Conservation (phyloP, 2,329 filamentous ascomycete species). For the Colletotrichum sublineola region DNA sequence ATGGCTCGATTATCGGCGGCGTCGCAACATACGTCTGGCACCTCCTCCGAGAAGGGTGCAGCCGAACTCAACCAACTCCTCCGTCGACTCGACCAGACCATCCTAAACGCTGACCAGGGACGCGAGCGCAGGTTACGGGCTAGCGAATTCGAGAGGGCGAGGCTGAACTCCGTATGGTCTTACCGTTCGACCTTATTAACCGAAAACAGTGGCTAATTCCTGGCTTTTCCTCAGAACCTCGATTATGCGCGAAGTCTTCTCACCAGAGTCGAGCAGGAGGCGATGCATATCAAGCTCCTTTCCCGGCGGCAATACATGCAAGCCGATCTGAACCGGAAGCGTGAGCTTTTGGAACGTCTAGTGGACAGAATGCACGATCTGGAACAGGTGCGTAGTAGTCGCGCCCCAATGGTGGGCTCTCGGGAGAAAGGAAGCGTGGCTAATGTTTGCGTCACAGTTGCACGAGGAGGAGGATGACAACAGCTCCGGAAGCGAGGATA, state of each 20-base stretch:
- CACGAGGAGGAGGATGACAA: slow-evolving; percentile 57
- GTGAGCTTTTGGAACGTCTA: slow-evolving; percentile 75
- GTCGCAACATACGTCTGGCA: slow-evolving; percentile 12
- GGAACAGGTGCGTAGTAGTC: slow-evolving; percentile 65
- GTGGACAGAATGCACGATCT: slow-evolving; percentile 77
- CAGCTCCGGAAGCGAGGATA: slow-evolving; percentile 69
- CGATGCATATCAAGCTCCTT: slow-evolving; percentile 69
- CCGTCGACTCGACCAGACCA: slow-evolving; percentile 72
- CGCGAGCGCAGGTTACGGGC: slow-evolving; percentile 68
- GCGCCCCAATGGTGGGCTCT: not conserved
- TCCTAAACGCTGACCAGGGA: slow-evolving; percentile 73
- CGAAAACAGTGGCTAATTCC: not conserved
- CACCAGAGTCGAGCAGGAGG: slow-evolving; percentile 78
- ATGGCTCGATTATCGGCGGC: slow-evolving; percentile 41
- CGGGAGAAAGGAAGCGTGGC: slow-evolving; percentile 46
- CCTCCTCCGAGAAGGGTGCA: slow-evolving; percentile 48
- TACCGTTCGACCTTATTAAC: too few species aligned
- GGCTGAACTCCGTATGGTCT: slow-evolving; percentile 54
- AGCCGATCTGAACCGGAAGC: slow-evolving; percentile 73
- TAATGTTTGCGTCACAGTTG: slow-evolving; percentile 49
- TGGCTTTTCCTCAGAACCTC: slow-evolving; percentile 68
- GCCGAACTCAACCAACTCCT: slow-evolving; percentile 75
- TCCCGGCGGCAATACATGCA: slow-evolving; percentile 72
- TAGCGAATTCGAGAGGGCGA: slow-evolving; percentile 74
- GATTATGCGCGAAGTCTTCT: slow-evolving; percentile 78